Evolutionary conservation across 768 basidiomycete genomes (phyloP), one percentile per base, ranked within the genome.

Genomic region (Cubamyces sp.): DNA sequence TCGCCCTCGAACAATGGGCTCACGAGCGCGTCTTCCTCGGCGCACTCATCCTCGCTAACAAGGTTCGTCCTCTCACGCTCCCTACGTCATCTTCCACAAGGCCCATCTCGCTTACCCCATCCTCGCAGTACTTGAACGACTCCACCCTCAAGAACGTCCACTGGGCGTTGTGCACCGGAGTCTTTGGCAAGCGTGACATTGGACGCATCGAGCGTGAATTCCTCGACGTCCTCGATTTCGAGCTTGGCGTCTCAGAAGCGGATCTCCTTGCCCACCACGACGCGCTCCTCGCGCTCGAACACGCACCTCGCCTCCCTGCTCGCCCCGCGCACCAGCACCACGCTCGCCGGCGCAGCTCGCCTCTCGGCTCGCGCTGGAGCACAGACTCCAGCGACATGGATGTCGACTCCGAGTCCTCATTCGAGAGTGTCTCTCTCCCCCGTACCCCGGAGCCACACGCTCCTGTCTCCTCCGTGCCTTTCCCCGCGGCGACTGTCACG

Each of bases 1-100:
- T 92, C 66, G 88, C 88, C 9, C 78, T 90, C 62, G 89, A 91
- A 71, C 86, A 91, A 69, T 92, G 90, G 90, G 94, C 93, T 15
- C 81, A 91, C 51, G 92, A 95, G 75, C 87, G 94, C 43, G 93
- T 96, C 30, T 95, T 96, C 76, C 84, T 96, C 45, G 94, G 94
- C 53, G 87, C 92, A n/a, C 75, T 95, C 65, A 94, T 96, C 74
- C 80, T 85, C 49, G 93, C 94, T 7, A 88, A 88, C 76, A 96
- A 95, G 81, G 88, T 90, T 72, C 68, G 69, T 69, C 2, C 26
- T 40, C 54, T 5, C 50, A 54, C 66, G 71, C 75, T 63, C 66
- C 55, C 53, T 25, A 34, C 25, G 34, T 42, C 66, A 57, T 66
- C 57, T 25, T n/a, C 25, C 19, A 45, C 26, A 50, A 23, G 19